Percentiles rank a stretch among this genome's conserved stretches.
phyloP scores from a whole-genome alignment of 345 rosid genomes.

The Aethionema arabicum region DNA sequence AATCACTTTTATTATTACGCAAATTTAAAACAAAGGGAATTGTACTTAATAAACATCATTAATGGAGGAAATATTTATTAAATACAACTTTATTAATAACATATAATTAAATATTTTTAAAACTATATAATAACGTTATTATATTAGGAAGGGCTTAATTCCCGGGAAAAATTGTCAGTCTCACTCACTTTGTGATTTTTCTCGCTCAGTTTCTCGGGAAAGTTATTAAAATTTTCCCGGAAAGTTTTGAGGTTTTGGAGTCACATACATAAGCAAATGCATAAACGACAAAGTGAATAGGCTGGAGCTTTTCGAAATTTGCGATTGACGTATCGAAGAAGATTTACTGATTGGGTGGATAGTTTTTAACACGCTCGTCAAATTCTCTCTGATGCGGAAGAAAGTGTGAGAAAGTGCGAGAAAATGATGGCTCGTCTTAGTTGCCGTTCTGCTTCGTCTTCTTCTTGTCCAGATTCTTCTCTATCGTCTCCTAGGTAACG shows the following conservation, averaged over 20 bases:
- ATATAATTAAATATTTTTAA: no score
- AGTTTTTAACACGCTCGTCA: constrained; percentile 1
- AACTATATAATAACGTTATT: no score
- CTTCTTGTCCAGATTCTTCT: constrained; percentile 30
- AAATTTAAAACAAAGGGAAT: no score
- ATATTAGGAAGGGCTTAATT: constrained; percentile 19
- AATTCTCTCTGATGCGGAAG: constrained; percentile 23
- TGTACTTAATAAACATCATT: no score
- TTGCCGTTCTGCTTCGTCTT: constrained; percentile 20
- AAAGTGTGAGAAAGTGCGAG: constrained; percentile 16
- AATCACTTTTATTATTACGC: background rate
- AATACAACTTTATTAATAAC: constrained; percentile 10
- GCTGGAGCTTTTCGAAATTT: constrained; percentile 37
- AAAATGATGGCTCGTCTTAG: constrained; percentile 34
- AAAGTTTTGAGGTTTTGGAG: constrained; percentile 7
- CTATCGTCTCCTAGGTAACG: constrained; percentile 32
- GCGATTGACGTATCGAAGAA: constrained; percentile 31
- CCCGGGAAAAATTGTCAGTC: constrained; percentile 36
- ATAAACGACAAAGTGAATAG: constrained; percentile 26
- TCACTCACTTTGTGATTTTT: constrained; percentile 21
- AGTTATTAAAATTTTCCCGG: background rate
- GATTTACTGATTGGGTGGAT: constrained; percentile 15
- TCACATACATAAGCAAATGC: constrained; percentile 9
- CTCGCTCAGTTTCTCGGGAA: constrained; percentile 27
- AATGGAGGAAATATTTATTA: no score